Evolutionary conservation across 352 stramenopile species (phyloP).

Genomic region (Pythium insidiosum): DNA sequence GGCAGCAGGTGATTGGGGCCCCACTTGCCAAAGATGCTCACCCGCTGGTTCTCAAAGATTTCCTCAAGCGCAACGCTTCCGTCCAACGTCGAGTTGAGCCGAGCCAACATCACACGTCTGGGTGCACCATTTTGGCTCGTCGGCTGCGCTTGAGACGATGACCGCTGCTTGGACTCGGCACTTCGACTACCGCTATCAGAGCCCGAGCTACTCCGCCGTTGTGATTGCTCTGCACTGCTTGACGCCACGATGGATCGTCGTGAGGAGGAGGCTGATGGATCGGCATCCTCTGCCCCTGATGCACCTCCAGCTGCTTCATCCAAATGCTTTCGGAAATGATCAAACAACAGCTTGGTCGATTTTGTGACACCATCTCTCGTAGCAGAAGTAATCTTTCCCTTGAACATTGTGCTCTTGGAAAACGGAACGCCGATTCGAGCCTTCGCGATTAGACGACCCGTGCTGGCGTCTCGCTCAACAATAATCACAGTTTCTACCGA

Average conservation of each 20-base stretch:
- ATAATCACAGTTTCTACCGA: constrained; percentile 57
- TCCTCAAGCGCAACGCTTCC: constrained; percentile 74
- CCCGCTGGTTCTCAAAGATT: constrained; percentile 85
- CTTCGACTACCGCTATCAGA: no score
- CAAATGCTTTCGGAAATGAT: constrained; percentile 23
- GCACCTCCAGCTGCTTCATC: no score
- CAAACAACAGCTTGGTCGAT: constrained; percentile 45
- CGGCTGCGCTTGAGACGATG: constrained; percentile 2
- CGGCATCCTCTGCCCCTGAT: no score
- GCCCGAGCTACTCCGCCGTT: no score
- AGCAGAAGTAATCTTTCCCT: constrained; percentile 71
- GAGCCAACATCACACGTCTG: constrained; percentile 25
- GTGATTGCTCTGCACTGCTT: no score
- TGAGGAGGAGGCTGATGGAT: no score
- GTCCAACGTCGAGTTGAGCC: constrained; percentile 64
- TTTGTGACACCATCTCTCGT: constrained; percentile 64
- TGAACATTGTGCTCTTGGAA: constrained; percentile 81
- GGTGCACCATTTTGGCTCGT: constrained; percentile 9
- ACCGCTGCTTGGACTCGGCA: no score
- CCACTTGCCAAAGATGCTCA: constrained; percentile 86
- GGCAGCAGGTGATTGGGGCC: constrained; percentile 75
- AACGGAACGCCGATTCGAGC: constrained; percentile 73
- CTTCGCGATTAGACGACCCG: constrained; percentile 31
- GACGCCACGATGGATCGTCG: no score
- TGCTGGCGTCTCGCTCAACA: constrained; percentile 27